Evolutionary conservation across 2,329 filamentous ascomycete genomes (phyloP).

Genomic region (Colletotrichum sp.): DNA sequence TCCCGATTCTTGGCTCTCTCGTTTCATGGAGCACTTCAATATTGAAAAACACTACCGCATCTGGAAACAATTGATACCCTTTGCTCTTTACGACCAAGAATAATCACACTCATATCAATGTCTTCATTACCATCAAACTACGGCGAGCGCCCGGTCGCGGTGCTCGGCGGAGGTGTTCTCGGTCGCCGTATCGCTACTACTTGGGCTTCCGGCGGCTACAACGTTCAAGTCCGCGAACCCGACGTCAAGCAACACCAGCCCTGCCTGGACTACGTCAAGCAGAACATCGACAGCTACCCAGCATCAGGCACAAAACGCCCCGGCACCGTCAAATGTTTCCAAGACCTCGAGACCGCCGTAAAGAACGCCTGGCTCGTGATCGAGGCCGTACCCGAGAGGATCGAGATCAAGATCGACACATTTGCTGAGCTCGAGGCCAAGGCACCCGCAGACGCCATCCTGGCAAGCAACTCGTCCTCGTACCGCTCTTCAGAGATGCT

Average conservation of each 20-base stretch:
- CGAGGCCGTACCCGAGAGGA: conserved; percentile 56
- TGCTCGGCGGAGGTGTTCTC: conserved; percentile 47
- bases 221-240: conserved; percentile 48
- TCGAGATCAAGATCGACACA: conserved; percentile 51
- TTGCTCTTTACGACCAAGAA: neutral
- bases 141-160: conserved; percentile 33
- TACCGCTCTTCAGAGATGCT: conserved; percentile 57
- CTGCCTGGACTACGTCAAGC: conserved; percentile 43
- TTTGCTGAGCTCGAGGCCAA: conserved; percentile 50
- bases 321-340: conserved; percentile 35
- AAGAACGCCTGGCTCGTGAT: conserved; percentile 56
- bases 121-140: conserved; percentile 24
- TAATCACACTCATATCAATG: conserved; percentile 10
- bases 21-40: too few relatives aligned
- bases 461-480: conserved; percentile 57
- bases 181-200: conserved; percentile 44
- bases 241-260: conserved; percentile 37
- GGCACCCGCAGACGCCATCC: conserved; percentile 49
- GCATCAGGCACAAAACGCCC: conserved; percentile 11
- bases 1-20: neutral
- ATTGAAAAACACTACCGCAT: neutral
- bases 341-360: conserved; percentile 44
- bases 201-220: conserved; percentile 47
- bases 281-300: conserved; percentile 35
- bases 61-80: neutral